Evolutionary conservation across 2,329 filamentous ascomycete species (phyloP), one percentile per base, ranked within the genome.

Genomic region (Ceratocystis cacaofunesta): DNA sequence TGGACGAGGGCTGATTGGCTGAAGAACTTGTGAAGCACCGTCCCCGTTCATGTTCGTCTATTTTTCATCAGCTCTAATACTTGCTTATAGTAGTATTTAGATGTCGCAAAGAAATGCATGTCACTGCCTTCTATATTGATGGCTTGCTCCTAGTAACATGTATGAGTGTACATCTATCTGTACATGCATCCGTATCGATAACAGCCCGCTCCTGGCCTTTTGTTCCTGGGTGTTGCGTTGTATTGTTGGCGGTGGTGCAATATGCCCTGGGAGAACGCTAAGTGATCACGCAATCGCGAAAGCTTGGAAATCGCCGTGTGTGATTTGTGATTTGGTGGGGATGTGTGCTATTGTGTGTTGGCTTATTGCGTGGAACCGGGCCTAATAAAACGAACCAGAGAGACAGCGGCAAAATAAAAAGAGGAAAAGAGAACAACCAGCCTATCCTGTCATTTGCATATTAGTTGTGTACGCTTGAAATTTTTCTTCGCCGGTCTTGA

Each of bases 251-350:
- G 66, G 66, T 68, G 64, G 61, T 68, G 66, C 66, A 68, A 68
- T 68, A 61, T 32, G 57, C 61, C 55, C 62, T 63, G 61, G 57
- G 48, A 61, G 62, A 68, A 62, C 64, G 66, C 66, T 68, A 68
- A 66, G 58, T 63, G 66, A 68, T 68, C 66, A 68, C 66, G 66
- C 66, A 66, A 68, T 68, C 61, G 52, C 66, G 57, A 64, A 63
- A 64, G 55, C 65, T 61, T 52, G 48, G 63, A 61, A 68, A 62
- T 58, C 55, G 4, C 36, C 36, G 36, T 41, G 17, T 58, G 28
- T 30, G 55, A 41, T 41, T 41, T 58, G 48, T 15, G 19, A 52
- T 52, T 52, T 32, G 57, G 57, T 32, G 36, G 30, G 57, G 32
- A 19, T 19, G 19, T 2, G n/a, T 60, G 22, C 32, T 60, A n/a